phyloP scores from a whole-genome alignment of 2,329 filamentous ascomycete species.

The Diaporthe australafricana region DNA sequence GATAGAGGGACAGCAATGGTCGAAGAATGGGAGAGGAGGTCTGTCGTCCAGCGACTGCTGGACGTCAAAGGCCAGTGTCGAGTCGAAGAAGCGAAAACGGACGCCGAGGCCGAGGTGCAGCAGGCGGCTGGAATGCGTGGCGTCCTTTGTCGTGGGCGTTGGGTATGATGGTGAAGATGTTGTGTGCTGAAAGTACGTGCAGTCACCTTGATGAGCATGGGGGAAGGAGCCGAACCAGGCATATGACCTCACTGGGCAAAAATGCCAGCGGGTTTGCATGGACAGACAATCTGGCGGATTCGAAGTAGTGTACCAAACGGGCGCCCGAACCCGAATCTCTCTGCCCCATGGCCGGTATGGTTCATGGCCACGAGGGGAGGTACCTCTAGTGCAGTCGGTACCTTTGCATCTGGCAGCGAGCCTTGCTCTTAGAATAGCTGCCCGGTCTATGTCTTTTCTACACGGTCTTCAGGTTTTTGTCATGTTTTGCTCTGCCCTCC shows the following conservation, averaged over 20 bases:
- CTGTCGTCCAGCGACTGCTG: background rate
- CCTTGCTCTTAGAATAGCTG: background rate
- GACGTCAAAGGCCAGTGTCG: background rate
- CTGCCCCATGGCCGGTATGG: background rate
- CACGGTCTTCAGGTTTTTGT: background rate
- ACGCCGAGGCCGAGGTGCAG: background rate
- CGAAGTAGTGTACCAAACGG: background rate
- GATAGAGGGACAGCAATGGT: background rate
- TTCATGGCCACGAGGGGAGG: constrained; percentile 11
- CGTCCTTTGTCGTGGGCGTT: constrained; percentile 19
- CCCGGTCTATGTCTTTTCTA: background rate
- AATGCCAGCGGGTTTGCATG: constrained; percentile 21
- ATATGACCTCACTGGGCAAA: constrained; percentile 28
- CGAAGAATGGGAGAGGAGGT: background rate
- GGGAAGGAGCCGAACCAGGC: background rate
- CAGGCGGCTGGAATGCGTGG: constrained; percentile 17
- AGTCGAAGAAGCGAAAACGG: constrained; percentile 13
- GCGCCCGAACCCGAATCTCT: constrained; percentile 2
- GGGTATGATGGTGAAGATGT: background rate
- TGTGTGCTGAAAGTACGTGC: background rate
- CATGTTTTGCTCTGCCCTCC: background rate
- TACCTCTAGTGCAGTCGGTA: constrained; percentile 10
- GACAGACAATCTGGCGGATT: constrained; percentile 25
- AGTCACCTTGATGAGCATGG: constrained; percentile 1
- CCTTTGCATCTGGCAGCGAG: background rate